phyloP scores from a whole-genome alignment of 495 filamentous ascomycete genomes.

The Ramalina intermedia region DNA sequence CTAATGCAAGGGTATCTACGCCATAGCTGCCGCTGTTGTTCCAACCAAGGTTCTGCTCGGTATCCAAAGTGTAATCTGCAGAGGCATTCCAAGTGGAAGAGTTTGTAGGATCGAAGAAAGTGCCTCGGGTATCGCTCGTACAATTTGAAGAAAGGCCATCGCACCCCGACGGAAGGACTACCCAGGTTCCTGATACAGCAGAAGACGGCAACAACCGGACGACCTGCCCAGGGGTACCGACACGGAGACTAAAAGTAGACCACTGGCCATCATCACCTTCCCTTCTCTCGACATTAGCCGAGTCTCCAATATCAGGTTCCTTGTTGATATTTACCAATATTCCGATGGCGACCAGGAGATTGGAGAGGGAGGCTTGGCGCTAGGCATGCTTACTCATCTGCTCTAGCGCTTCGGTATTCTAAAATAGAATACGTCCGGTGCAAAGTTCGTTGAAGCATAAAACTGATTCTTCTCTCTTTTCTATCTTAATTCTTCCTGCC shows the following conservation, averaged over 20 bases:
- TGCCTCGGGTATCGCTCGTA: constrained; percentile 27
- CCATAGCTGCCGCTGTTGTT: constrained; percentile 14
- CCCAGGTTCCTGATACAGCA: neutral
- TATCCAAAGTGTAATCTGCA: neutral
- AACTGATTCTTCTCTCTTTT: too few relatives aligned
- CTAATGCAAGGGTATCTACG: constrained; percentile 34
- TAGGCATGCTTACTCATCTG: too few relatives aligned
- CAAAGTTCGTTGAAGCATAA: too few relatives aligned
- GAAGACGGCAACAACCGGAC: constrained; percentile 24
- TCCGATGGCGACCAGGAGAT: too few relatives aligned
- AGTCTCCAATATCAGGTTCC: too few relatives aligned
- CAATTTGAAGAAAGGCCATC: constrained; percentile 21
- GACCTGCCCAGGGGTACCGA: constrained; percentile 32
- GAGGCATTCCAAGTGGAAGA: constrained; percentile 28
- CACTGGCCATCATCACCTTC: constrained; percentile 39
- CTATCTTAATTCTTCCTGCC: too few relatives aligned
- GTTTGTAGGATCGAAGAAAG: constrained; percentile 28
- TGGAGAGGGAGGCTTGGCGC: too few relatives aligned
- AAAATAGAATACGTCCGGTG: too few relatives aligned
- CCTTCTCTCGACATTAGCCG: constrained; percentile 12
- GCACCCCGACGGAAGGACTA: constrained; percentile 1
- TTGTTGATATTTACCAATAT: too few relatives aligned
- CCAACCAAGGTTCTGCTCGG: constrained; percentile 1
- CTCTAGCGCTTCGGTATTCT: too few relatives aligned
- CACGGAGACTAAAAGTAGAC: constrained; percentile 33